Evolutionary conservation across 2,329 filamentous ascomycete species (phyloP).

Genomic region (Alternaria triticina): DNA sequence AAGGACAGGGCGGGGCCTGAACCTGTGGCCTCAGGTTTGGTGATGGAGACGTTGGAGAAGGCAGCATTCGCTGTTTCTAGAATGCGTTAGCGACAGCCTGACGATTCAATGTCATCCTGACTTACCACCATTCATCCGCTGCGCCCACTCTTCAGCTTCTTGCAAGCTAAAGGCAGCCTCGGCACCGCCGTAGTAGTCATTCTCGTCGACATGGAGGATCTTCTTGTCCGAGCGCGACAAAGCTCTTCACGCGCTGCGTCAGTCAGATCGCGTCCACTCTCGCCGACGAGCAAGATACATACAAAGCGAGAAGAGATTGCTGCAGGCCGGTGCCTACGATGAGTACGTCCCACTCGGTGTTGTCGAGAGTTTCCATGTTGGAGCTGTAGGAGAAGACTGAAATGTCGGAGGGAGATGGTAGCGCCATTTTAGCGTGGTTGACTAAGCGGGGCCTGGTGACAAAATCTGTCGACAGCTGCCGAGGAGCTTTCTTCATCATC

Average conservation of each 20-base stretch:
- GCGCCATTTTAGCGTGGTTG: conserved; percentile 30
- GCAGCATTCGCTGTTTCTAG: conserved; percentile 25
- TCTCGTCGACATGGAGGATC: conserved; percentile 85
- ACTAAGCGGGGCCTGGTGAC: conserved; percentile 37
- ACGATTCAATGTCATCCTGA: conserved; percentile 16
- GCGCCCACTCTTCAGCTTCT: conserved; percentile 79
- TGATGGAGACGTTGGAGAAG: conserved; percentile 43
- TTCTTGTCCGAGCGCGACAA: conserved; percentile 92
- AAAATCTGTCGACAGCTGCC: conserved; percentile 30
- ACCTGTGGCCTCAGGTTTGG: conserved; percentile 30
- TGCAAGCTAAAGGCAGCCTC: conserved; percentile 86
- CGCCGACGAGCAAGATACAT: conserved; percentile 38
- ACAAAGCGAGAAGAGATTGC: conserved; percentile 62
- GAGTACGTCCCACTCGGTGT: conserved; percentile 59
- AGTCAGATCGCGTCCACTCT: conserved; percentile 66
- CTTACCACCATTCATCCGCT: conserved; percentile 46
- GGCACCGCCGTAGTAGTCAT: conserved; percentile 84
- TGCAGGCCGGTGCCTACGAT: conserved; percentile 61
- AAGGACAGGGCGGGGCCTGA: conserved; percentile 58
- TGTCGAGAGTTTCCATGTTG: conserved; percentile 58
- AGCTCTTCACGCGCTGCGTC: conserved; percentile 75
- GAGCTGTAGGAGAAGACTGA: conserved; percentile 23
- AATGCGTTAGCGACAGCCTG: conserved; percentile 9
- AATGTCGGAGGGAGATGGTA: conserved; percentile 27
- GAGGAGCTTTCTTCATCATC: conserved; percentile 31